Conservation (phyloP, 257 asterid species). For the Solanum infundibuliforme region DNA sequence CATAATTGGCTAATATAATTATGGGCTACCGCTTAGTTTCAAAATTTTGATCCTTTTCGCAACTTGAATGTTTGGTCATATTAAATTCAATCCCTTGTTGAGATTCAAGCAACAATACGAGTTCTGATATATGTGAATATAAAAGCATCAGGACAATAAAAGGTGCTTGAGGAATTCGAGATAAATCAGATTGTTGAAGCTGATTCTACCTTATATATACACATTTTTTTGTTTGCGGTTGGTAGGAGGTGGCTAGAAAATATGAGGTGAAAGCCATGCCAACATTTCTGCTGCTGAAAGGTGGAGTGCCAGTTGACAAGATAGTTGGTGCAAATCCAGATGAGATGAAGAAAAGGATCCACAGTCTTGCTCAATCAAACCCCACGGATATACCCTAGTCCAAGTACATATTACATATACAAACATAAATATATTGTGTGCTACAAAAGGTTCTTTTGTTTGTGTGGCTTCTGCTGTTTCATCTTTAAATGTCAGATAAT, state of each 20-base stretch:
- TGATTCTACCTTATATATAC: background rate
- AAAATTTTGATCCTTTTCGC: background rate
- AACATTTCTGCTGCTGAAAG: slow-evolving; percentile 27
- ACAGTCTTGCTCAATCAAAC: background rate
- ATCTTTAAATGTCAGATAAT: background rate
- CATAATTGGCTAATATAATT: background rate
- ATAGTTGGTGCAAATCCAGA: slow-evolving; percentile 34
- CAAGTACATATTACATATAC: background rate
- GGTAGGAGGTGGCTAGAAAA: slow-evolving; percentile 27
- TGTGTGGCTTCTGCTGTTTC: slow-evolving; percentile 2
- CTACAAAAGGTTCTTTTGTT: background rate
- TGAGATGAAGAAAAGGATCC: slow-evolving; percentile 21
- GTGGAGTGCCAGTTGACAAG: slow-evolving; percentile 21
- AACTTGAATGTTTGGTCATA: background rate
- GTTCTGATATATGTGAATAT: background rate
- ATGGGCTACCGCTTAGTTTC: background rate
- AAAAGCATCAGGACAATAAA: background rate
- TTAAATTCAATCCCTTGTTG: too few species aligned
- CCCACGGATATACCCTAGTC: background rate
- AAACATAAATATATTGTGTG: background rate
- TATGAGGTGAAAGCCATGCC: slow-evolving; percentile 40
- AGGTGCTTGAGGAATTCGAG: background rate
- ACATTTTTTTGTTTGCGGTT: background rate
- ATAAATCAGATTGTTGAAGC: background rate
- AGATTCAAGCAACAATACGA: background rate